Percentiles rank a stretch among this genome's conserved stretches.
phyloP scores from a whole-genome alignment of 495 filamentous ascomycete genomes.

The Talaromyces liani region DNA sequence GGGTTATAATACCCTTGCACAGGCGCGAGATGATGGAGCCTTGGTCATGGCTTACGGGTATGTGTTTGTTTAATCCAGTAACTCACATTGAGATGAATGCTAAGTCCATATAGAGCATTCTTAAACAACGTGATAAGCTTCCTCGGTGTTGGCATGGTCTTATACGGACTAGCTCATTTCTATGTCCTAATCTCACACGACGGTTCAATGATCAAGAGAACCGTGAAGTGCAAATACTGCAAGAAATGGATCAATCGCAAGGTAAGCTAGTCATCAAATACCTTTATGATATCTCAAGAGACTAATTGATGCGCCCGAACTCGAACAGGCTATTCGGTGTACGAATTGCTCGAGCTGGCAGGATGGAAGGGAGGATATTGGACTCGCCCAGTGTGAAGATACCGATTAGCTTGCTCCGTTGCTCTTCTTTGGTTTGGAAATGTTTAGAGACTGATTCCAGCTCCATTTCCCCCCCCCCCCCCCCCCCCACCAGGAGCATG shows the following conservation, averaged over 20 bases:
- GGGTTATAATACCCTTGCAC: conserved; percentile 62
- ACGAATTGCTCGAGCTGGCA: conserved; percentile 71
- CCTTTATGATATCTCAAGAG: background rate
- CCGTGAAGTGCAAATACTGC: conserved; percentile 65
- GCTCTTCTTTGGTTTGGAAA: background rate
- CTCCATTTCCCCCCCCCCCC: too few relatives aligned
- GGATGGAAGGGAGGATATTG: conserved; percentile 61
- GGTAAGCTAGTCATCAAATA: conserved; percentile 29
- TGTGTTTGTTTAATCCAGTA: conserved; percentile 6
- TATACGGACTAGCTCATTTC: conserved; percentile 58
- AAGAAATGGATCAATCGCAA: conserved; percentile 57
- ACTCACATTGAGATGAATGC: background rate
- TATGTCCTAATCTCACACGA: conserved; percentile 57
- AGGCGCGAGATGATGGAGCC: conserved; percentile 63
- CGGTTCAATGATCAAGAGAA: conserved; percentile 58
- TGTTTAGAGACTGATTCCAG: background rate
- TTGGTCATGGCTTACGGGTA: conserved; percentile 67
- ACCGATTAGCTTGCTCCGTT: background rate
- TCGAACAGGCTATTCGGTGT: conserved; percentile 50
- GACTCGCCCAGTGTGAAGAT: background rate
- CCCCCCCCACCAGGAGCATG: background rate
- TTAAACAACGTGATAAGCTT: conserved; percentile 61
- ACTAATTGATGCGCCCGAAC: background rate
- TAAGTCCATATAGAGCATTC: conserved; percentile 41
- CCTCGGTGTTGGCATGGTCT: conserved; percentile 52